A percentile compares a stretch with the other conserved stretches of the same genome.
These are phyloP conservation scores for Chalciporus sp. DNA, from an alignment of 1,284 basidiomycete genomes.

Conservation along the genomic window DNA sequence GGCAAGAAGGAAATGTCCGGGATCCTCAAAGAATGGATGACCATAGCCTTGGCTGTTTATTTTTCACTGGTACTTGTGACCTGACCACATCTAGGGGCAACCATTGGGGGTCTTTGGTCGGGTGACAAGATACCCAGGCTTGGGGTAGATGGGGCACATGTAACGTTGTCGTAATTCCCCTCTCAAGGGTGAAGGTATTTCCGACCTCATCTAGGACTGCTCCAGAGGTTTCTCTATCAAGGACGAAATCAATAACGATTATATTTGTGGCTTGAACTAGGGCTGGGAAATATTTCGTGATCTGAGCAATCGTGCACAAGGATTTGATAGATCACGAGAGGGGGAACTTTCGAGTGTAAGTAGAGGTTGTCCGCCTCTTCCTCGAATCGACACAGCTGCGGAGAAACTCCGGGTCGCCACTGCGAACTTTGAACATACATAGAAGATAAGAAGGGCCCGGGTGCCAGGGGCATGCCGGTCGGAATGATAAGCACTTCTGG, in stretches of 20 bases:
- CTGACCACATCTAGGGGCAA: background rate
- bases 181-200: background rate
- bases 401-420: background rate
- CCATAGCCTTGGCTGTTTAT: background rate
- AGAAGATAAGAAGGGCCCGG: background rate
- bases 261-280: background rate
- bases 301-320: background rate
- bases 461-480: background rate
- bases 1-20: background rate
- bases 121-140: background rate
- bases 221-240: background rate
- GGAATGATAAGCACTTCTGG: background rate
- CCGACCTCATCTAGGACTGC: background rate
- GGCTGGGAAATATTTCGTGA: background rate
- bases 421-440: background rate
- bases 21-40: background rate
- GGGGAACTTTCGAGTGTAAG: background rate
- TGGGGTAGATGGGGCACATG: background rate
- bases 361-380: background rate
- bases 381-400: background rate
- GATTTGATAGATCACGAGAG: background rate
- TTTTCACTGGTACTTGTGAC: background rate
- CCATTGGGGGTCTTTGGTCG: background rate
- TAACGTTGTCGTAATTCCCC: no score
- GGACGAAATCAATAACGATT: background rate